Conservation (phyloP, 2,329 filamentous ascomycete species). For the Epichloe gansuensis region DNA sequence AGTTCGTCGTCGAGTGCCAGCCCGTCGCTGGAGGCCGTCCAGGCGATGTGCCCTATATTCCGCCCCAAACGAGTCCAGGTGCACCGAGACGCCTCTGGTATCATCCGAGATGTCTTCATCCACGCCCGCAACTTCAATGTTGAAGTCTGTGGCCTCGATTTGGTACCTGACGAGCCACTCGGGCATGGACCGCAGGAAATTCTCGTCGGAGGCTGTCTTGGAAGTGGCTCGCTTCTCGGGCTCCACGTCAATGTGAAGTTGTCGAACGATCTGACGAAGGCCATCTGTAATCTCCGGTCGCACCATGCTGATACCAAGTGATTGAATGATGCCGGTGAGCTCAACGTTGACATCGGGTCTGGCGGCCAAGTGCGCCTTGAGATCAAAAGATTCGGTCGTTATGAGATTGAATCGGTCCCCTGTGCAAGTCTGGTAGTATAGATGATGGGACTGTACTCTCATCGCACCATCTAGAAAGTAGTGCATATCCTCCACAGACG, state of each 20-base stretch:
- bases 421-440: constrained; percentile 87
- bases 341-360: constrained; percentile 77
- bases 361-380: constrained; percentile 76
- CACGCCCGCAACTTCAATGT: constrained; percentile 78
- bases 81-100: constrained; percentile 70
- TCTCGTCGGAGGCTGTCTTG: constrained; percentile 42
- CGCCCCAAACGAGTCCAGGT: constrained; percentile 75
- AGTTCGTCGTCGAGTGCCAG: constrained; percentile 53
- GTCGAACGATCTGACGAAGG: constrained; percentile 78
- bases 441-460: constrained; percentile 70
- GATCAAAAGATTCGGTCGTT: constrained; percentile 75
- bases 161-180: constrained; percentile 75
- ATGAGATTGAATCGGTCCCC: constrained; percentile 78
- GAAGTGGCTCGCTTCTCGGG: constrained; percentile 40
- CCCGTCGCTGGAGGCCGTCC: constrained; percentile 46
- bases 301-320: constrained; percentile 79
- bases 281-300: constrained; percentile 88
- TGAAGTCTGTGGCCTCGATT: constrained; percentile 79
- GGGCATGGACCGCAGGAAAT: constrained; percentile 68
- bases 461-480: constrained; percentile 78
- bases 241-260: constrained; percentile 61
- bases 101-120: constrained; percentile 75
- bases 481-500: constrained; percentile 67
- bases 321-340: constrained; percentile 68
- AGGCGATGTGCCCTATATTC: constrained; percentile 79